Evolutionary conservation across 345 rosid species (phyloP), one percentile per base, ranked within the genome.

Genomic region (Eucalyptus polyanthemos): DNA sequence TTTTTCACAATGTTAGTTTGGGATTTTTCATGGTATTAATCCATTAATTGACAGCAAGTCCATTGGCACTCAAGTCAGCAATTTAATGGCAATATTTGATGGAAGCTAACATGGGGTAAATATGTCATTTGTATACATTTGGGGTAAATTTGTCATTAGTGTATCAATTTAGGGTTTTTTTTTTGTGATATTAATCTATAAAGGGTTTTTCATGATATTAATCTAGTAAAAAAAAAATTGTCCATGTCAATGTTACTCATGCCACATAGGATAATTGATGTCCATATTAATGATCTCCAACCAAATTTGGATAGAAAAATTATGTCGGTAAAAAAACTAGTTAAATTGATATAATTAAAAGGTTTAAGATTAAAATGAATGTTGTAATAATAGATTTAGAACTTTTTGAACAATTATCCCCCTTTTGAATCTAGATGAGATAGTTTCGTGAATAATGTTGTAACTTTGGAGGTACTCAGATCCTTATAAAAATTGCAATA

Each of bases 1-100:
- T 19, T 53, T 53, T 53, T 53, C 58, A 4, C 0, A 0, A 21
- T 53, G 0, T 2, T 4, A 8, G 0, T 19, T 53, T 7, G 0
- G 0, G 1, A 8, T 53, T 53, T 51, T 53, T 53, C 1, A 0
- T 53, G 5, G 2, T 53, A 53, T 19, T 19, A 19, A 53, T 24
- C 1, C 24, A 53, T 53, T 53, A 53, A 53, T 0, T 53, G 2
- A 53, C 2, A 53, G 5, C 24, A 53, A 53, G 24, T 53, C 24
- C 56, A 53, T 21, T 53, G 58, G 58, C 25, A 21, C 2, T 53
- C 25, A 53, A 53, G 0, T 53, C 2, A 21, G 5, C 58, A 53
- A 53, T 21, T 53, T 53, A 53, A 53, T 2, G 11, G 58, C 25
- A 8, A 53, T 53, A 21, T 53, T 53, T 4, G 2, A 53, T 4